Conservation (phyloP, 2,329 filamentous ascomycete genomes). For the Nothophoma quercina region DNA sequence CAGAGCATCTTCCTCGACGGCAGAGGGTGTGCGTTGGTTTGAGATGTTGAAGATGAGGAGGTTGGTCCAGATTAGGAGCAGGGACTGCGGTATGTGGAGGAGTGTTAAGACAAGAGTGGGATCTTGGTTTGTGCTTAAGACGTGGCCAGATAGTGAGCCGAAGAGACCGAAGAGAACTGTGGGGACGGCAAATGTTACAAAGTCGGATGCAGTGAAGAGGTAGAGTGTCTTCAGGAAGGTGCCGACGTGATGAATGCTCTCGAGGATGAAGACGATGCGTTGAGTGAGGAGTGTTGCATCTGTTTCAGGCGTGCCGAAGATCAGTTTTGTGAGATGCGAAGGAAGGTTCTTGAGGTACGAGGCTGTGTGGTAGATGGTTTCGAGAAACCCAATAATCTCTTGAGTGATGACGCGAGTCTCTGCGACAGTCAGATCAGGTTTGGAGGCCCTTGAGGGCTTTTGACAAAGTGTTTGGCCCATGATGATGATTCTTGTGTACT, state of each 20-base stretch:
- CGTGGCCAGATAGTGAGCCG: constrained; percentile 21
- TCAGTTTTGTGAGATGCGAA: background rate
- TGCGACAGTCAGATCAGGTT: too few relatives aligned
- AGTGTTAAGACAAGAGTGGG: constrained; percentile 5
- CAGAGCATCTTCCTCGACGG: constrained; percentile 49
- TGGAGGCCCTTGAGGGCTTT: background rate
- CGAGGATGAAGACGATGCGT: background rate
- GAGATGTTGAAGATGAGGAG: constrained; percentile 51
- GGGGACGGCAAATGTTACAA: constrained; percentile 25
- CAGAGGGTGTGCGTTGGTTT: constrained; percentile 47
- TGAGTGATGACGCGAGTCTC: constrained; percentile 2
- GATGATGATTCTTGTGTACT: background rate
- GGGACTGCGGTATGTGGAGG: constrained; percentile 1
- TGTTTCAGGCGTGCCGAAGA: background rate
- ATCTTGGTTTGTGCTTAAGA: background rate
- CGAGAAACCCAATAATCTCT: background rate
- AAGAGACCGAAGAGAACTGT: constrained; percentile 24
- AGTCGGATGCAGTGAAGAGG: constrained; percentile 28
- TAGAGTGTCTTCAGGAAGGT: constrained; percentile 17
- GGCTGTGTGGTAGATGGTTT: background rate
- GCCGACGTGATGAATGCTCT: background rate
- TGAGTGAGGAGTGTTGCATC: background rate
- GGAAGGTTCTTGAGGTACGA: background rate
- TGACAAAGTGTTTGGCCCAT: background rate
- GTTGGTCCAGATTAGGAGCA: constrained; percentile 47